These are phyloP conservation scores for Acanthamoeba lenticulata DNA, from an alignment of 208 protist species.

Conservation along the genomic window DNA sequence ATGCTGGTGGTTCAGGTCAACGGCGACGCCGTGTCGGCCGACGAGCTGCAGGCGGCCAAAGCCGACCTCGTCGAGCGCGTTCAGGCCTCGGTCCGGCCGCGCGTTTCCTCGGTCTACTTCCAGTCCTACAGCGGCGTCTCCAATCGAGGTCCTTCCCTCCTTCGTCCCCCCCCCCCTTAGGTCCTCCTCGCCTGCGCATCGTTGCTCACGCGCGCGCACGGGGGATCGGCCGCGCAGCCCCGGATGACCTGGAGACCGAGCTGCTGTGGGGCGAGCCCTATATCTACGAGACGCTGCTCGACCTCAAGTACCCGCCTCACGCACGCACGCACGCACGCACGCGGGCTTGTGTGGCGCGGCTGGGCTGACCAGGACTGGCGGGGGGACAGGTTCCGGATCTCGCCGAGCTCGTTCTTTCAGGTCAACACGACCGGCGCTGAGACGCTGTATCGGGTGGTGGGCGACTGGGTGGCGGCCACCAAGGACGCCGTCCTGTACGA, in stretches of 20 bases:
- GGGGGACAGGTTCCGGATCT: conserved; percentile 90
- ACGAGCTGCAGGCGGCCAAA: background rate
- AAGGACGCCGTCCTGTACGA: conserved; percentile 91
- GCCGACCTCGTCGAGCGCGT: background rate
- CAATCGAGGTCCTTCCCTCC: background rate
- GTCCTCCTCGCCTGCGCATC: background rate
- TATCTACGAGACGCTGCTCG: conserved; percentile 34
- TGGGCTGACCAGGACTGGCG: background rate
- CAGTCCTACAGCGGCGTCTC: background rate
- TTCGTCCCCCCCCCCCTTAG: background rate
- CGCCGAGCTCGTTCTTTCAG: conserved; percentile 95
- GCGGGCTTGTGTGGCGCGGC: background rate
- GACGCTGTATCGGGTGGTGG: conserved; percentile 83
- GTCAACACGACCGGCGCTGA: conserved; percentile 94
- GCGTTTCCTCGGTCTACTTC: background rate
- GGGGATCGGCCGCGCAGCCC: background rate
- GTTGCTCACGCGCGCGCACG: background rate
- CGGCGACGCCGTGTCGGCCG: background rate
- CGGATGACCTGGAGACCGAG: background rate
- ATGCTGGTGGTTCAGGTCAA: background rate
- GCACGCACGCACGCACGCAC: too few species aligned
- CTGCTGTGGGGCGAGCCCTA: conserved; percentile 1
- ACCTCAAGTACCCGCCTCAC: conserved; percentile 55
- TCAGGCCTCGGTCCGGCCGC: background rate
- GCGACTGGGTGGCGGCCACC: conserved; percentile 66